Percentiles rank a stretch among this genome's conserved stretches.
Evolutionary conservation across 2,329 filamentous ascomycete species (phyloP).

Genomic region (Zasmidium angulare): DNA sequence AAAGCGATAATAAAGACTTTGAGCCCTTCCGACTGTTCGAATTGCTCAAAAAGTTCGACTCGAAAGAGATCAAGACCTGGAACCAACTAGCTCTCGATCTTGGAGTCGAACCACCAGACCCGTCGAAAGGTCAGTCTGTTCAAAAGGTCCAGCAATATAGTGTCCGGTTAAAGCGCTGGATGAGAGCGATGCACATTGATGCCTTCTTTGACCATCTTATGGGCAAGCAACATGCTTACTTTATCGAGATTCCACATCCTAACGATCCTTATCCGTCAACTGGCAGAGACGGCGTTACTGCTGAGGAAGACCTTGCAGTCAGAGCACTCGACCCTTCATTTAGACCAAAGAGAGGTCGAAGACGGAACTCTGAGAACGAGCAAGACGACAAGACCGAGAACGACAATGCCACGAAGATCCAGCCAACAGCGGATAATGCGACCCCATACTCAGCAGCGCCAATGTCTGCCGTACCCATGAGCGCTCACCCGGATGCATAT

Average conservation of each 20-base stretch:
- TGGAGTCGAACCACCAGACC: constrained; percentile 82
- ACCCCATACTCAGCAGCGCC: constrained; percentile 43
- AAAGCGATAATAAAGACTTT: constrained; percentile 84
- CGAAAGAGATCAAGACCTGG: constrained; percentile 89
- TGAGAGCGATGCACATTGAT: constrained; percentile 94
- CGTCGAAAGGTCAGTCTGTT: constrained; percentile 73
- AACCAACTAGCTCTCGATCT: constrained; percentile 80
- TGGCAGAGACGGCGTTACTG: constrained; percentile 74
- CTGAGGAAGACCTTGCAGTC: constrained; percentile 86
- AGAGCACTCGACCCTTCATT: constrained; percentile 78
- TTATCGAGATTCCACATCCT: constrained; percentile 68
- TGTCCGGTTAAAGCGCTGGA: constrained; percentile 89
- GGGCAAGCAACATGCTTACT: constrained; percentile 76
- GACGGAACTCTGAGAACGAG: constrained; percentile 41
- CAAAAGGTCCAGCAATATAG: constrained; percentile 96
- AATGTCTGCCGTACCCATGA: constrained; percentile 52
- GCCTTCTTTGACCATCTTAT: constrained; percentile 91
- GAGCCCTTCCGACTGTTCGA: constrained; percentile 74
- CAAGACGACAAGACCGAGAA: constrained; percentile 25
- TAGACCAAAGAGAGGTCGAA: constrained; percentile 60
- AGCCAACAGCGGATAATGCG: constrained; percentile 12
- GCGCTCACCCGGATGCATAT: constrained; percentile 56
- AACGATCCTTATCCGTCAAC: constrained; percentile 63
- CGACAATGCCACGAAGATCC: constrained; percentile 20
- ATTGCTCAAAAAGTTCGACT: constrained; percentile 74